These are phyloP conservation scores for Paracorniculantispora psalliotae DNA, from an alignment of 2,329 filamentous ascomycete genomes.

Conservation along the genomic window DNA sequence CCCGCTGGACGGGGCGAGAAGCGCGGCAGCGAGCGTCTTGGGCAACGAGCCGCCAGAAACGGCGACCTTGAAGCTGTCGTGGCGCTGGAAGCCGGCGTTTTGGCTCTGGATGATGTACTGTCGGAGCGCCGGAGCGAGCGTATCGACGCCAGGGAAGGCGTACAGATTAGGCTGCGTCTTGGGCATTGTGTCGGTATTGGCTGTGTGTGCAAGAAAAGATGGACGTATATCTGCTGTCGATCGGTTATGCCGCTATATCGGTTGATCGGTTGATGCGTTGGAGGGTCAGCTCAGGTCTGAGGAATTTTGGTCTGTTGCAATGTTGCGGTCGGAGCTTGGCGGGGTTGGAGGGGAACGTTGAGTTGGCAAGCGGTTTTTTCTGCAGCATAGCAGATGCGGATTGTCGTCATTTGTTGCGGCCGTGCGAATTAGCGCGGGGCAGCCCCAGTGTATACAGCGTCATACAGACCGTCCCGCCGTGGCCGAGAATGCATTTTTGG, in stretches of 20 bases:
- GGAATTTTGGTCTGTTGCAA: neutral
- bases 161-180: conserved; percentile 66
- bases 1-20: conserved; percentile 54
- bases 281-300: neutral
- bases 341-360: conserved; percentile 2
- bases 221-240: neutral
- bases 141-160: conserved; percentile 65
- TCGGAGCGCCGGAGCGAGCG: conserved; percentile 73
- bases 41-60: conserved; percentile 93
- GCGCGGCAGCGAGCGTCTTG: conserved; percentile 76
- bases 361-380: conserved; percentile 1
- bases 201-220: neutral
- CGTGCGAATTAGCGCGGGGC: conserved; percentile 1
- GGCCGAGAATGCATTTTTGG: neutral
- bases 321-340: neutral
- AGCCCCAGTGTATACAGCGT: neutral
- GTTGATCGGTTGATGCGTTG: neutral
- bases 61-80: conserved; percentile 82
- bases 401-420: conserved; percentile 2
- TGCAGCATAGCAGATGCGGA: neutral
- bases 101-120: conserved; percentile 79
- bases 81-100: conserved; percentile 71
- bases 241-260: neutral
- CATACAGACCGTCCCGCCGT: neutral
- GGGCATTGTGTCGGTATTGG: conserved; percentile 38